Conservation (phyloP, 176 grass and related monocot genomes). For the Elymus sibiricus region DNA sequence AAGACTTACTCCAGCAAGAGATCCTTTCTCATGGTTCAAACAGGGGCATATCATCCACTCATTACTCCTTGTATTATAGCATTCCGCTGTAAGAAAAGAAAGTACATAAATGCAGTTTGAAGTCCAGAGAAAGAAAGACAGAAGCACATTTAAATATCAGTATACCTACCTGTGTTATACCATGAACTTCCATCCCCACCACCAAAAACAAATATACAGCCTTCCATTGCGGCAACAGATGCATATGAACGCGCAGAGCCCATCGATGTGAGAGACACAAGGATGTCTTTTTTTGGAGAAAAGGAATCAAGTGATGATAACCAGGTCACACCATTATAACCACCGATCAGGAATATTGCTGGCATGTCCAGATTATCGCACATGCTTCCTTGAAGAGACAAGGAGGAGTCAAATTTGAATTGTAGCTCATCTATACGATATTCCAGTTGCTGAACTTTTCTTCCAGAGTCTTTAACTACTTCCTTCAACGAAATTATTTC, state of each 20-base stretch:
- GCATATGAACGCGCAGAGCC: constrained; percentile 66
- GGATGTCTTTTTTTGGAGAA: constrained; percentile 49
- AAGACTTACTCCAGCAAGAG: constrained; percentile 64
- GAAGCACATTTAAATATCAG: constrained; percentile 10
- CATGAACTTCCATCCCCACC: constrained; percentile 64
- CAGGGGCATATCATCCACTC: constrained; percentile 73
- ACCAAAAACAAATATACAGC: constrained; percentile 68
- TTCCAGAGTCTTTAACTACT: constrained; percentile 58
- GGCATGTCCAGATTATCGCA: constrained; percentile 27
- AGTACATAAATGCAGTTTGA: constrained; percentile 24
- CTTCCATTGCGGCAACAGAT: constrained; percentile 52
- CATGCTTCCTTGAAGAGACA: constrained; percentile 34
- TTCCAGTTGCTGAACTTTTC: constrained; percentile 55
- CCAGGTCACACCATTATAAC: constrained; percentile 74
- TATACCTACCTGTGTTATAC: constrained; percentile 44
- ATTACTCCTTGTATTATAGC: constrained; percentile 65
- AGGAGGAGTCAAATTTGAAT: constrained; percentile 47
- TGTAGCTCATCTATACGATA: constrained; percentile 64
- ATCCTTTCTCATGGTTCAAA: constrained; percentile 67
- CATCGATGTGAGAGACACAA: constrained; percentile 72
- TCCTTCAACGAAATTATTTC: constrained; percentile 62
- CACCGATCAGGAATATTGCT: constrained; percentile 71
- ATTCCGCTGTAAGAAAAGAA: constrained; percentile 55
- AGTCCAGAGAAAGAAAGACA: neutral
- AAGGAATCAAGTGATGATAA: constrained; percentile 77